Conservation (phyloP, 768 basidiomycete species). For the Lactifluus subvellereus region DNA sequence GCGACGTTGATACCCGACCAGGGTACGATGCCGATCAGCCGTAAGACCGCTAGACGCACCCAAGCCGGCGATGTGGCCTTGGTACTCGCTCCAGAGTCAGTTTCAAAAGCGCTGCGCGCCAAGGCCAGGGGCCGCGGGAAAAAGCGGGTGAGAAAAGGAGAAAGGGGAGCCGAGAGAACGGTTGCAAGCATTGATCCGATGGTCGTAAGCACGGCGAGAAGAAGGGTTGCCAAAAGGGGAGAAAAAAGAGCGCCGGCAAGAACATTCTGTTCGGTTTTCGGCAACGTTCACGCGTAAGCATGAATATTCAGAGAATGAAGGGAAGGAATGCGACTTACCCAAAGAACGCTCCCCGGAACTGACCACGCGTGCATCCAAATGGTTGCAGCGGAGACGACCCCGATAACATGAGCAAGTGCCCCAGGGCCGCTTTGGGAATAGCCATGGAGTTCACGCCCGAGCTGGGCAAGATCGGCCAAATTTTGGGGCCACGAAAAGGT, state of each 20-base stretch:
- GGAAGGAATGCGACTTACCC: conserved; percentile 47
- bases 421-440: conserved; percentile 67
- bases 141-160: conserved; percentile 71
- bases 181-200: conserved; percentile 81
- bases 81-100: conserved; percentile 45
- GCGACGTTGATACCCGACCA: conserved; percentile 98
- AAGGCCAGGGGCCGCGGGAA: conserved; percentile 83
- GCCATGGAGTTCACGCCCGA: conserved; percentile 69
- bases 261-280: conserved; percentile 56
- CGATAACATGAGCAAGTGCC: conserved; percentile 70
- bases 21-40: conserved; percentile 88
- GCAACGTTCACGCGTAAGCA: neutral
- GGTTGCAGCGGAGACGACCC: conserved; percentile 76
- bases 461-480: conserved; percentile 64
- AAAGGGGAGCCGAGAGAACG: conserved; percentile 73
- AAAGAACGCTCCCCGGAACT: conserved; percentile 87
- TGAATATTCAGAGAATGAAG: conserved; percentile 3
- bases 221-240: conserved; percentile 71
- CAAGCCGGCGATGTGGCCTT: conserved; percentile 44
- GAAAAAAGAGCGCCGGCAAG: conserved; percentile 83
- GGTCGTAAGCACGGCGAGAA: conserved; percentile 82
- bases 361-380: conserved; percentile 98
- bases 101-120: conserved; percentile 76
- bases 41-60: conserved; percentile 82
- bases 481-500: conserved; percentile 73